phyloP scores from a whole-genome alignment of 2,329 filamentous ascomycete genomes.

The Aspergillus transmontanensis region DNA sequence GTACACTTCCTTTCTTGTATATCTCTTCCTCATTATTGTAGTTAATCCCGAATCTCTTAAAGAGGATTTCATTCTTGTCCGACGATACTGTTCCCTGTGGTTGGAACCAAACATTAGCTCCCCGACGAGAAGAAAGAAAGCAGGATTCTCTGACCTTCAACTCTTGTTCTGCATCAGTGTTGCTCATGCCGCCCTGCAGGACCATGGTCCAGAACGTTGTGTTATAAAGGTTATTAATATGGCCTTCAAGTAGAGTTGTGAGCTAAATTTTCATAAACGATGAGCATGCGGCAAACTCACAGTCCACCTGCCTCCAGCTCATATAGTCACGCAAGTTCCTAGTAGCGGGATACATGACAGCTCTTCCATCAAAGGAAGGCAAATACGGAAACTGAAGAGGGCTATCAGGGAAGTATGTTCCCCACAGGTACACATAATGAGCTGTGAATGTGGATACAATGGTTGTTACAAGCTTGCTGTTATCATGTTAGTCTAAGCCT shows the following conservation, averaged over 20 bases:
- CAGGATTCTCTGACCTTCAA: constrained; percentile 62
- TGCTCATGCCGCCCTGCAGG: constrained; percentile 72
- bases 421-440: constrained; percentile 84
- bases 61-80: constrained; percentile 96
- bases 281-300: constrained; percentile 55
- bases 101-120: constrained; percentile 22
- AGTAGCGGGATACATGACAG: constrained; percentile 83
- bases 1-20: constrained; percentile 87
- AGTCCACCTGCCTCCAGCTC: constrained; percentile 96
- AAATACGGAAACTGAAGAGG: constrained; percentile 69
- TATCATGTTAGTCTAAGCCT: background rate
- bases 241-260: constrained; percentile 58
- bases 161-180: constrained; percentile 76
- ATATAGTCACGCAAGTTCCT: constrained; percentile 89
- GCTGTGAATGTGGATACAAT: constrained; percentile 92
- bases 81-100: constrained; percentile 74
- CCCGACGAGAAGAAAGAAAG: background rate
- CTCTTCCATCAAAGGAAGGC: constrained; percentile 89
- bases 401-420: constrained; percentile 70
- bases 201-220: constrained; percentile 94
- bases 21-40: constrained; percentile 97
- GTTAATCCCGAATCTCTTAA: constrained; percentile 85
- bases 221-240: constrained; percentile 99
- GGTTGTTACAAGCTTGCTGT: constrained; percentile 85
- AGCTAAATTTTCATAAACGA: background rate